Evolutionary conservation across 1,284 basidiomycete genomes (phyloP), one percentile per base, ranked within the genome.

Genomic region (Cryptococcus sp.): DNA sequence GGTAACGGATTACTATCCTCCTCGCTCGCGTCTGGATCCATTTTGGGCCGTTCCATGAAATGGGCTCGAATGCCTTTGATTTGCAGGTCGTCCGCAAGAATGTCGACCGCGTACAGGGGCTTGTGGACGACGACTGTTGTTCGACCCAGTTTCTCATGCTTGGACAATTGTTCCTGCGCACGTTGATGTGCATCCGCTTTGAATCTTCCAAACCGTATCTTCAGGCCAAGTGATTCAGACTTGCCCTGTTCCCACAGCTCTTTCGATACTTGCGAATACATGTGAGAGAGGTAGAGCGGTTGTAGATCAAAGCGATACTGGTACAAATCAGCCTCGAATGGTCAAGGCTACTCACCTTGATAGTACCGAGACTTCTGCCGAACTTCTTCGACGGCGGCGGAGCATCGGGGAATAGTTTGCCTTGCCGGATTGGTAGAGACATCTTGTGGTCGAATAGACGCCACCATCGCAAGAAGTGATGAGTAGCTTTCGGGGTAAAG

Each of bases 401-500:
- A 11, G 83, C 81, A 48, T 83, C 82, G 1, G 89, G 88, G 78
- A 91, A 95, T 30, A 90, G 86, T 6, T 80, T 82, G 23, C 95
- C 95, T 67, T 93, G 89, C 5, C 93, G 87, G 49, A 95, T 90
- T 0, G 93, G 93, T 16, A 96, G 81, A 1, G 89, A 87, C 65
- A 94, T 80, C 5, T 84, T 85, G 55, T 86, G 83, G 69, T 91
- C 88, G 74, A 98, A 98, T 11, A 95, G 81, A 60, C 72, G 81
- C 85, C 90, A 94, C 94, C 94, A 98, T 0, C 88, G 83, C 84
- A 88, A 92, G 79, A 99, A 98, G 75, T 94, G 91, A 5, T 90
- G 83, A 70, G 93, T 94, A 0, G 87, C 83, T 66, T 90, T 87
- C 0, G 94, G 92, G 2, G 88, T 91, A 42, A 97, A 84, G 78